Conservation (phyloP, 352 stramenopile genomes). For the Phytopythium kandeliae region DNA sequence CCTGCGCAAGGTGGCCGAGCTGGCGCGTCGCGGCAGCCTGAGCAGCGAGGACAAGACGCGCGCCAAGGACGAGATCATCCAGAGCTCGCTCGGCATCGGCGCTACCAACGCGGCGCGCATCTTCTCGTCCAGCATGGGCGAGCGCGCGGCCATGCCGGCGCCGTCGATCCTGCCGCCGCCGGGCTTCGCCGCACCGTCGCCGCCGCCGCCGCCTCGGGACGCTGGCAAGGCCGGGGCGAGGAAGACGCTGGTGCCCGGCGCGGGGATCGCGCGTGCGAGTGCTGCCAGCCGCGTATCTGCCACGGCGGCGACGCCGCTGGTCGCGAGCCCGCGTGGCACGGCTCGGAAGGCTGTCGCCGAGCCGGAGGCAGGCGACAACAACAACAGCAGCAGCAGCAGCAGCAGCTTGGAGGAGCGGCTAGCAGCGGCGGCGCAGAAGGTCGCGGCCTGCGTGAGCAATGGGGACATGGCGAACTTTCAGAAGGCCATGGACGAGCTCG, state of each 20-base stretch:
- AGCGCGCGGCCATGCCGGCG: slow-evolving; percentile 15
- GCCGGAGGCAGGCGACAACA: slow-evolving; percentile 3
- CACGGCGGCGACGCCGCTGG: slow-evolving; percentile 2
- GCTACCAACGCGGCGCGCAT: slow-evolving; percentile 57
- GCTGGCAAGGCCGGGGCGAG: slow-evolving; percentile 42
- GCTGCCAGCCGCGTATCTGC: not conserved
- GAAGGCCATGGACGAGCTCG: slow-evolving; percentile 73
- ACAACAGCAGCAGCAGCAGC: slow-evolving; percentile 16
- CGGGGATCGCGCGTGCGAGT: slow-evolving; percentile 26
- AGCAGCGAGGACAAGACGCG: slow-evolving; percentile 82
- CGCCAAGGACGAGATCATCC: slow-evolving; percentile 84
- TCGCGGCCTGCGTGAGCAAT: slow-evolving; percentile 71
- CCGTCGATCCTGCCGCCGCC: slow-evolving; percentile 28
- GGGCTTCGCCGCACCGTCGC: slow-evolving; percentile 35
- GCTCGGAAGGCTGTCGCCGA: slow-evolving; percentile 20
- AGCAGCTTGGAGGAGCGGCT: slow-evolving; percentile 60
- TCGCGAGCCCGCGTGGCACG: slow-evolving; percentile 5
- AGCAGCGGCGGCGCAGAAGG: slow-evolving; percentile 50
- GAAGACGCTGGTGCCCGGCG: slow-evolving; percentile 43
- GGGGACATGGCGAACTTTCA: slow-evolving; percentile 81
- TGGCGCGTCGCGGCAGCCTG: slow-evolving; percentile 69
- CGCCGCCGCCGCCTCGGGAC: slow-evolving; percentile 30
- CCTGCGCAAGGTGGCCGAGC: slow-evolving; percentile 70
- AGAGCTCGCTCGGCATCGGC: slow-evolving; percentile 73
- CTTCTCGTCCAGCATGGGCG: slow-evolving; percentile 46